Percentiles rank a stretch among this genome's conserved stretches.
Conservation (phyloP, 495 filamentous ascomycete species). For the Penicillium atrosanguineum region DNA sequence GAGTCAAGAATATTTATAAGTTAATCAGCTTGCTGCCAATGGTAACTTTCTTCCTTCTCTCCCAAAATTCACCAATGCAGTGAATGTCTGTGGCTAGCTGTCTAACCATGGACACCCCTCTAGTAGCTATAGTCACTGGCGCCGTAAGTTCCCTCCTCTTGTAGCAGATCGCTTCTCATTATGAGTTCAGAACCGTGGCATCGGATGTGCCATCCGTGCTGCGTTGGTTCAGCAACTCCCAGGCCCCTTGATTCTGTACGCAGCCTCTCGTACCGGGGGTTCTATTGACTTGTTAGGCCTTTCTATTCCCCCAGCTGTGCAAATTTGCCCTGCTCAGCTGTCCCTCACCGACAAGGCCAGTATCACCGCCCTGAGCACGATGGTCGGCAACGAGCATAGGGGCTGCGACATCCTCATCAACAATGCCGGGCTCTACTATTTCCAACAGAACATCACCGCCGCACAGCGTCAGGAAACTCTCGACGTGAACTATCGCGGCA, state of each 20-base stretch:
- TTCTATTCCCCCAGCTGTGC: not conserved
- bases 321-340: not conserved
- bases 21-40: no score
- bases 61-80: no score
- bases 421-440: constrained; percentile 2
- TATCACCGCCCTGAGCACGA: not conserved
- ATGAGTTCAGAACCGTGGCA: constrained; percentile 1
- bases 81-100: no score
- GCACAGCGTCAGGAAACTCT: constrained; percentile 1
- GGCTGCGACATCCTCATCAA: constrained; percentile 1
- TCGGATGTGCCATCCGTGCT: constrained; percentile 1
- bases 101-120: no score
- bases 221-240: not conserved
- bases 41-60: no score
- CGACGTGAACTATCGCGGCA: constrained; percentile 2
- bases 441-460: not conserved
- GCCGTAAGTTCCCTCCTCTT: no score
- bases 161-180: constrained; percentile 13
- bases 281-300: not conserved
- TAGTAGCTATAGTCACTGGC: no score
- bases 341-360: not conserved
- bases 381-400: not conserved
- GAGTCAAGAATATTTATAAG: no score
- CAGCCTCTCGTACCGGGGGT: not conserved
- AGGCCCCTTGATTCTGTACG: not conserved